A percentile compares a stretch with the other conserved stretches of the same genome.
Evolutionary conservation across 306 rosid genomes (phyloP).

Genomic region (Abrus pulchellus): DNA sequence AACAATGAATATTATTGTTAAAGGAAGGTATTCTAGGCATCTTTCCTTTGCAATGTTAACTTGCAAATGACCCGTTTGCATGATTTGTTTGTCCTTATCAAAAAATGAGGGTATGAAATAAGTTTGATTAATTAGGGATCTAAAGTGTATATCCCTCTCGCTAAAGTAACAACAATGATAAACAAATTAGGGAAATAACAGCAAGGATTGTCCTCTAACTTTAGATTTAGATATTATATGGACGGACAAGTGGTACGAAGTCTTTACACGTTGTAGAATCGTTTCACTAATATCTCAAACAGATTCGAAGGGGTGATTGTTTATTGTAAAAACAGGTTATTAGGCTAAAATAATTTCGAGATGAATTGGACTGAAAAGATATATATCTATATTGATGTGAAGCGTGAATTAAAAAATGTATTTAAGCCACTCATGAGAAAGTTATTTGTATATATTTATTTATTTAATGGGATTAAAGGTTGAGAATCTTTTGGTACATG

Average conservation of each 20-base stretch:
- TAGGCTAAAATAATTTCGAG: too few species aligned
- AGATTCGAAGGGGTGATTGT: too few species aligned
- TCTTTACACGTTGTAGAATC: background rate
- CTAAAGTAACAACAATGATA: background rate
- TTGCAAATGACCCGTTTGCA: background rate
- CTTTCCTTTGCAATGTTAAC: conserved; percentile 12
- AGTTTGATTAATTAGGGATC: background rate
- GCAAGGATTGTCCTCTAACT: background rate
- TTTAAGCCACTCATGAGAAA: too few species aligned
- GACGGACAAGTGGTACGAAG: background rate
- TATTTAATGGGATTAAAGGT: background rate
- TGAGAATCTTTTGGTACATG: conserved; percentile 3
- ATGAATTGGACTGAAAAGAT: too few species aligned
- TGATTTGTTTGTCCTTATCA: conserved; percentile 21
- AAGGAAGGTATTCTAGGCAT: conserved; percentile 9
- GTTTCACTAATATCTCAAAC: background rate
- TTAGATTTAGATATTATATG: background rate
- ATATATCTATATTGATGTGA: too few species aligned
- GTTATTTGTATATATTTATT: background rate
- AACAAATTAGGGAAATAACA: background rate
- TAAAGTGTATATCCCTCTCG: background rate
- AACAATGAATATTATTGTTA: background rate
- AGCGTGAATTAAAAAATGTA: too few species aligned
- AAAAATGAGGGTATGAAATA: background rate
- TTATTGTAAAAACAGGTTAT: too few species aligned